Percentiles rank a stretch among this genome's conserved stretches.
phyloP scores from a whole-genome alignment of 2,329 filamentous ascomycete genomes.

The Phaeomoniella chlamydospora region DNA sequence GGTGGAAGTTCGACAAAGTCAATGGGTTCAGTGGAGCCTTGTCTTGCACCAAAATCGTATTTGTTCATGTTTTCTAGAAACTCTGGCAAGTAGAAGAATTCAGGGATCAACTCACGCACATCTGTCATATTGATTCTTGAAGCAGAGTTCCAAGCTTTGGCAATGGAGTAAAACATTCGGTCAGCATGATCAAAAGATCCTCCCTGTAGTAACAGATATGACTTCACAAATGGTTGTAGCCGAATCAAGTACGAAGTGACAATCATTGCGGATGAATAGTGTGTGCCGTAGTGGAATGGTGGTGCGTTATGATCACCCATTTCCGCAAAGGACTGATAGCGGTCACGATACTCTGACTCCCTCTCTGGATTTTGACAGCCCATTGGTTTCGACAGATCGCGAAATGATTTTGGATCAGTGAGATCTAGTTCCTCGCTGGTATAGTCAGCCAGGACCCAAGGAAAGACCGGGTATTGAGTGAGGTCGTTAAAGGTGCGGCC shows the following conservation, averaged over 20 bases:
- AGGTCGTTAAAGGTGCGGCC: conserved; percentile 95
- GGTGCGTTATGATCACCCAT: conserved; percentile 64
- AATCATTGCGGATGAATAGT: conserved; percentile 98
- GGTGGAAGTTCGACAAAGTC: conserved; percentile 81
- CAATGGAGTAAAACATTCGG: conserved; percentile 83
- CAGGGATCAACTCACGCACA: conserved; percentile 84
- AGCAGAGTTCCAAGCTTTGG: conserved; percentile 80
- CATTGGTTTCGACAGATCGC: conserved; percentile 91
- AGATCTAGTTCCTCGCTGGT: conserved; percentile 85
- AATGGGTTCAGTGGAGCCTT: conserved; percentile 65
- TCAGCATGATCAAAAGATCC: conserved; percentile 94
- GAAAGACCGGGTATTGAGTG: conserved; percentile 95
- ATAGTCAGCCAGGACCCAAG: conserved; percentile 93
- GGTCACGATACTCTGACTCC: conserved; percentile 65
- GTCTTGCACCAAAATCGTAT: conserved; percentile 82
- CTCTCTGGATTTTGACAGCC: conserved; percentile 70
- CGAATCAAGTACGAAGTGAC: conserved; percentile 93
- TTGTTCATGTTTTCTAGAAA: conserved; percentile 88
- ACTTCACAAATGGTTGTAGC: conserved; percentile 89
- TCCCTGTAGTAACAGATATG: conserved; percentile 87
- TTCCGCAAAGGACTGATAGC: conserved; percentile 77
- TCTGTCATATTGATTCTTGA: conserved; percentile 85
- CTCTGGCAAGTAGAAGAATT: conserved; percentile 94
- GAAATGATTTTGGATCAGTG: conserved; percentile 67
- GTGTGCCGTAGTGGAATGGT: conserved; percentile 93